Conservation (phyloP, 1,284 basidiomycete species). For the Ceratobasidium sp. region DNA sequence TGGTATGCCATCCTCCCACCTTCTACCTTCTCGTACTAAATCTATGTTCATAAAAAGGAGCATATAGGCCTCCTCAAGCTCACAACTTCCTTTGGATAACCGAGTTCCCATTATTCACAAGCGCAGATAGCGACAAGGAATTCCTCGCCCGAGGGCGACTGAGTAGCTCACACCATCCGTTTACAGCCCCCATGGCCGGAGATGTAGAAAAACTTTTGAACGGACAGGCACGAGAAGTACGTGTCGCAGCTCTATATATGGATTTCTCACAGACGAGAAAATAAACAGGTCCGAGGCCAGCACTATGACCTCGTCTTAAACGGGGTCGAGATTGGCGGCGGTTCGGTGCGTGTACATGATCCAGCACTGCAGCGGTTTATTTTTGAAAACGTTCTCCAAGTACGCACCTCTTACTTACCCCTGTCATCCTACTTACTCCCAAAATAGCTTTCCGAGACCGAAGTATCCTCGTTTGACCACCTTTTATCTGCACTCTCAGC, state of each 20-base stretch:
- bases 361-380: constrained; percentile 84
- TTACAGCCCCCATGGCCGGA: constrained; percentile 93
- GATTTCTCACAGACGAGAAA: constrained; percentile 26
- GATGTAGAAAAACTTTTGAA: constrained; percentile 76
- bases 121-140: constrained; percentile 86
- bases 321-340: constrained; percentile 92
- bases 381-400: constrained; percentile 79
- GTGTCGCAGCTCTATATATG: background rate
- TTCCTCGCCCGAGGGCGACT: constrained; percentile 84
- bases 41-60: constrained; percentile 53
- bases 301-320: constrained; percentile 98
- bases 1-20: constrained; percentile 56
- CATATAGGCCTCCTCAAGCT: constrained; percentile 59
- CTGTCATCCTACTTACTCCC: background rate
- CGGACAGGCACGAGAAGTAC: constrained; percentile 59
- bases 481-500: constrained; percentile 84
- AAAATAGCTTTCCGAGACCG: constrained; percentile 69
- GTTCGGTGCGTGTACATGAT: constrained; percentile 92
- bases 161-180: constrained; percentile 93
- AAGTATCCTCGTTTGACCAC: constrained; percentile 80
- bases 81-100: constrained; percentile 96
- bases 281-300: constrained; percentile 80
- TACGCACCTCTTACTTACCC: constrained; percentile 48
- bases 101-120: constrained; percentile 94
- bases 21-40: constrained; percentile 2